Evolutionary conservation across 352 stramenopile genomes (phyloP).

Genomic region (Phytophthora litchii): DNA sequence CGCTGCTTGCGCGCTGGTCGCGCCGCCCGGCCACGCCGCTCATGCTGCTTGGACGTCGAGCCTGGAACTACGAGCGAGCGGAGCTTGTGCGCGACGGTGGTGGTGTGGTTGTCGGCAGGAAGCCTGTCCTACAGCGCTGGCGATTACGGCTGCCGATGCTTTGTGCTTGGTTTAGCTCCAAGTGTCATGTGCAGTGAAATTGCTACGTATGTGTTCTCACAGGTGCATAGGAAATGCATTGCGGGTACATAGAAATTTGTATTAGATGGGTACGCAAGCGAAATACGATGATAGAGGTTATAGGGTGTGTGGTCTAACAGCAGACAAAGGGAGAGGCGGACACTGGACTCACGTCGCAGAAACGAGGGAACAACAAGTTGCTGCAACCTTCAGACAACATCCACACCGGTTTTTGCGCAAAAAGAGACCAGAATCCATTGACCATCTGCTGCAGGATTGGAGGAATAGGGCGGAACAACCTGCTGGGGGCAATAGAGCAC

Average conservation of each 20-base stretch:
- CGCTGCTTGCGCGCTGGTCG: constrained; percentile 42
- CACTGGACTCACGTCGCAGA: constrained; percentile 33
- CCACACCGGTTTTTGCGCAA: constrained; percentile 7
- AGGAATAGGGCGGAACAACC: constrained; percentile 38
- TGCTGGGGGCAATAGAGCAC: neutral
- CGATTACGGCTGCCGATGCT: constrained; percentile 35
- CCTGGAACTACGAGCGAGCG: constrained; percentile 12
- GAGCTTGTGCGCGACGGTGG: constrained; percentile 11
- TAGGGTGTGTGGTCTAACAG: neutral
- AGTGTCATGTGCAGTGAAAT: neutral
- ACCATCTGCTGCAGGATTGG: constrained; percentile 23
- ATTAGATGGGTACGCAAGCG: neutral
- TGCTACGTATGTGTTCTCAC: neutral
- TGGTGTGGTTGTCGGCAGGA: constrained; percentile 35
- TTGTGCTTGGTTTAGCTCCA: constrained; percentile 19
- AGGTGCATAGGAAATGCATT: constrained; percentile 1
- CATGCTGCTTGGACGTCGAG: constrained; percentile 28
- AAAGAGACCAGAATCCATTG: constrained; percentile 23
- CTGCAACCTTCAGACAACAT: constrained; percentile 23
- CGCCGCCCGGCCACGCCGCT: constrained; percentile 32
- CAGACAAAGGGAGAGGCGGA: constrained; percentile 27
- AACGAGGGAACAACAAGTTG: constrained; percentile 37
- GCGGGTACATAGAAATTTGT: neutral
- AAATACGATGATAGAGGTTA: neutral
- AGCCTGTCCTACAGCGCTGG: constrained; percentile 31